A percentile compares a stretch with the other conserved stretches of the same genome.
phyloP scores from a whole-genome alignment of 108 stramenopile genomes.

The Phaeodactylum tricornutum region DNA sequence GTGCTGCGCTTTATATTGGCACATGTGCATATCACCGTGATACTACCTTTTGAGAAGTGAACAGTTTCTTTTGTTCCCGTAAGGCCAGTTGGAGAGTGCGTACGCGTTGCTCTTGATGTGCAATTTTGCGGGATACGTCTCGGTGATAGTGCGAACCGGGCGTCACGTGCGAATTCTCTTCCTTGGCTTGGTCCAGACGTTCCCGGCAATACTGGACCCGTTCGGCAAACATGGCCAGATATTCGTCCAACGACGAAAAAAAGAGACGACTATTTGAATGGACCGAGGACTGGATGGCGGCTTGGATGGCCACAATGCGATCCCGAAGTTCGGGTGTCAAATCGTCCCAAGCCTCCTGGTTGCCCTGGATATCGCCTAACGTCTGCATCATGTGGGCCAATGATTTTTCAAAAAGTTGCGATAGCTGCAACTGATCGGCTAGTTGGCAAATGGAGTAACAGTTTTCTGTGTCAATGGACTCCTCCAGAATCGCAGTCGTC shows the following conservation, averaged over 20 bases:
- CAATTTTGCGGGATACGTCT: slow-evolving; percentile 26
- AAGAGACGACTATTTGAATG: slow-evolving; percentile 11
- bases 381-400: slow-evolving; percentile 27
- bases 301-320: slow-evolving; percentile 21
- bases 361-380: slow-evolving; percentile 3
- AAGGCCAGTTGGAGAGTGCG: slow-evolving; percentile 15
- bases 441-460: slow-evolving; percentile 59
- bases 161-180: neutral
- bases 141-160: neutral
- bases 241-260: slow-evolving; percentile 36
- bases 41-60: no score
- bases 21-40: no score
- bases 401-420: slow-evolving; percentile 42
- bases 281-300: slow-evolving; percentile 13
- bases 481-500: slow-evolving; percentile 26
- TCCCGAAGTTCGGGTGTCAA: slow-evolving; percentile 15
- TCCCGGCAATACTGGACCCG: slow-evolving; percentile 35
- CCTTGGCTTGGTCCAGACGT: slow-evolving; percentile 34
- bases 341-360: slow-evolving; percentile 9
- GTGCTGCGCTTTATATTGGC: no score
- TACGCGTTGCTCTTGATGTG: slow-evolving; percentile 23
- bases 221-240: slow-evolving; percentile 45
- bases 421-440: slow-evolving; percentile 53
- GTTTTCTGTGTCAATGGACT: slow-evolving; percentile 50
- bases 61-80: slow-evolving; percentile 31